These are phyloP conservation scores for Proliferodiscus dingleyae DNA, from an alignment of 2,329 filamentous ascomycete genomes.

Conservation along the genomic window DNA sequence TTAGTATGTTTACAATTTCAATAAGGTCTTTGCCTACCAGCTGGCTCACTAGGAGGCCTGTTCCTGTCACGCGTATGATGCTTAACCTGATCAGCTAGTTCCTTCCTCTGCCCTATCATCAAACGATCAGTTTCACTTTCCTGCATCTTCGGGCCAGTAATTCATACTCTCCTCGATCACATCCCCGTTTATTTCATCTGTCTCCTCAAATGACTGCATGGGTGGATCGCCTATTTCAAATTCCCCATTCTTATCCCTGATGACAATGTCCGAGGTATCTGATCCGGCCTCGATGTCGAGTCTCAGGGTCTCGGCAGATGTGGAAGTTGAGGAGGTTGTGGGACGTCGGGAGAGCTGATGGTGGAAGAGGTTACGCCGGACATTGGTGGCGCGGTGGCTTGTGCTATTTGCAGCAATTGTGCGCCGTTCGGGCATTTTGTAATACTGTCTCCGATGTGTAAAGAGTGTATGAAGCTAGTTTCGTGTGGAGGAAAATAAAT, in stretches of 20 bases:
- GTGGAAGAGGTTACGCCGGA: slow-evolving; percentile 56
- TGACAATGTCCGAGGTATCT: slow-evolving; percentile 51
- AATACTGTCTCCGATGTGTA: not conserved
- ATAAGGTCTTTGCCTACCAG: slow-evolving; percentile 45
- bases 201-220: slow-evolving; percentile 43
- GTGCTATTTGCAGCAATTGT: slow-evolving; percentile 15
- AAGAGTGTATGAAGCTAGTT: not conserved
- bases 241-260: slow-evolving; percentile 58
- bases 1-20: slow-evolving; percentile 12
- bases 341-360: slow-evolving; percentile 53
- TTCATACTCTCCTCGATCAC: slow-evolving; percentile 44
- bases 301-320: slow-evolving; percentile 43
- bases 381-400: slow-evolving; percentile 20
- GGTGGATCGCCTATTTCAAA: slow-evolving; percentile 56
- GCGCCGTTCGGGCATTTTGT: slow-evolving; percentile 28
- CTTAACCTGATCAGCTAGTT: slow-evolving; percentile 56
- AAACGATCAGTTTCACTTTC: slow-evolving; percentile 14
- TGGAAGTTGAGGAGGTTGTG: slow-evolving; percentile 39
- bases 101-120: slow-evolving; percentile 51
- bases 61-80: slow-evolving; percentile 54
- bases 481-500: not conserved
- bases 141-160: slow-evolving; percentile 32
- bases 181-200: slow-evolving; percentile 53
- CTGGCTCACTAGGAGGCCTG: slow-evolving; percentile 55
- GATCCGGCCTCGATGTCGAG: slow-evolving; percentile 43